Evolutionary conservation across 371 early-diverging fungal species (phyloP).

Genomic region (Zopfochytrium polystomum): DNA sequence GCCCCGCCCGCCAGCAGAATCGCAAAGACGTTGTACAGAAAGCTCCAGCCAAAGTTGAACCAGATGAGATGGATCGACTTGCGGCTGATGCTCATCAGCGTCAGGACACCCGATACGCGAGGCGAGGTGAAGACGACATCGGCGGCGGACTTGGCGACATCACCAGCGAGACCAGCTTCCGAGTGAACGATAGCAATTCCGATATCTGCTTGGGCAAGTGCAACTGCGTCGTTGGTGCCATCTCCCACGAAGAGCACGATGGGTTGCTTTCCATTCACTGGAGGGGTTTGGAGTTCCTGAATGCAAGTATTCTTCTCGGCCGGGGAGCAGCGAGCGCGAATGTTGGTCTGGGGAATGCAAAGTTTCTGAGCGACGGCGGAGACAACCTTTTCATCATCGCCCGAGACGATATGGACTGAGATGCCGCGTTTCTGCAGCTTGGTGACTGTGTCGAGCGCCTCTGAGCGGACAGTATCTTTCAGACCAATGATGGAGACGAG

Average conservation of each 20-base stretch:
- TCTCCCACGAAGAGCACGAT: not conserved
- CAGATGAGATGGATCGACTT: not conserved
- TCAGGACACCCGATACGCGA: not conserved
- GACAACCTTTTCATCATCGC: not conserved
- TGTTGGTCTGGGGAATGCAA: not conserved
- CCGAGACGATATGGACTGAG: not conserved
- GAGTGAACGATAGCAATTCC: not conserved
- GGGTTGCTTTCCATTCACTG: not conserved
- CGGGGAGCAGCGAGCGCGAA: not conserved
- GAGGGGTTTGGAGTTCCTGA: not conserved
- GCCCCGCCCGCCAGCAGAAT: not conserved
- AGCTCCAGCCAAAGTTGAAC: not conserved
- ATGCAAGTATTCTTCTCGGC: not conserved
- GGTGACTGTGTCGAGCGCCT: not conserved
- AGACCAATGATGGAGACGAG: not conserved
- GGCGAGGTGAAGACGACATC: not conserved
- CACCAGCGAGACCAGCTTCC: not conserved
- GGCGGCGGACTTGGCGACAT: not conserved
- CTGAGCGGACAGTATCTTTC: not conserved
- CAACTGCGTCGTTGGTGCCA: not conserved
- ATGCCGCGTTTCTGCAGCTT: not conserved
- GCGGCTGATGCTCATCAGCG: not conserved
- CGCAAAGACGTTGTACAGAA: not conserved
- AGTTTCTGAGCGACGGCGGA: not conserved
- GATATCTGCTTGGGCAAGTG: not conserved